Conservation (phyloP, 148 eudicot genomes). For the Nepenthes mirabilis region DNA sequence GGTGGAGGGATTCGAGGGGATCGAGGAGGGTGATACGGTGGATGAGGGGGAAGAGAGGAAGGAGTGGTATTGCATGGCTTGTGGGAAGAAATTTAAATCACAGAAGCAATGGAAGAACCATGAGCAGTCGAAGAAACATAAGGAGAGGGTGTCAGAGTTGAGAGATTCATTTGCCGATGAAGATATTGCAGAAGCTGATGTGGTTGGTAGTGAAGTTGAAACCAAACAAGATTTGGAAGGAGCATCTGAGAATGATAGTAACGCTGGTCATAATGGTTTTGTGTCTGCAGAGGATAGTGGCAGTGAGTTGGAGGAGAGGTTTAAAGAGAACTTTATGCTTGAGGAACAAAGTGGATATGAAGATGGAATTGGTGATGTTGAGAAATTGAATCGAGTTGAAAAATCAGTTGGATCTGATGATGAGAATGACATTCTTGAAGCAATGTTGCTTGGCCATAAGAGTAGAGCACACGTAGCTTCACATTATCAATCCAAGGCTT, state of each 20-base stretch:
- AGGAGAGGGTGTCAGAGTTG: slow-evolving; percentile 82
- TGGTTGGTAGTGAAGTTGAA: slow-evolving; percentile 11
- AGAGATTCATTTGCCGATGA: slow-evolving; percentile 54
- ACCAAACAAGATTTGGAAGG: slow-evolving; percentile 11
- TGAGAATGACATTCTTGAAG: slow-evolving; percentile 51
- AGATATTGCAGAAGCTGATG: slow-evolving; percentile 15
- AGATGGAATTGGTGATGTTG: slow-evolving; percentile 17
- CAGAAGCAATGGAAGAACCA: slow-evolving; percentile 98
- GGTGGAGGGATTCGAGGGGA: slow-evolving; percentile 24
- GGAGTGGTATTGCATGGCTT: slow-evolving; percentile 80
- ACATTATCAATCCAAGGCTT: slow-evolving; percentile 14
- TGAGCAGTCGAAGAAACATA: slow-evolving; percentile 92
- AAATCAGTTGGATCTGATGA: slow-evolving; percentile 29
- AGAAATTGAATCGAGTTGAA: slow-evolving; percentile 11
- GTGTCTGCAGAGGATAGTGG: slow-evolving; percentile 24
- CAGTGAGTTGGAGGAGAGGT: slow-evolving; percentile 36
- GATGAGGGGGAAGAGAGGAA: slow-evolving; percentile 40
- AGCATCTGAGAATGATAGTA: slow-evolving; percentile 10
- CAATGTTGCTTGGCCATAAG: slow-evolving; percentile 51
- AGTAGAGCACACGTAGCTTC: slow-evolving; percentile 21
- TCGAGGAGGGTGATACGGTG: slow-evolving; percentile 23
- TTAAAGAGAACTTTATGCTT: slow-evolving; percentile 22
- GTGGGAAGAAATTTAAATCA: slow-evolving; percentile 92
- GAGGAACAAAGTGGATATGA: slow-evolving; percentile 17
- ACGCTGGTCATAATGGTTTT: slow-evolving; percentile 9